These are phyloP conservation scores for Diaporthe aspalathi DNA, from an alignment of 2,329 filamentous ascomycete genomes.

Conservation along the genomic window DNA sequence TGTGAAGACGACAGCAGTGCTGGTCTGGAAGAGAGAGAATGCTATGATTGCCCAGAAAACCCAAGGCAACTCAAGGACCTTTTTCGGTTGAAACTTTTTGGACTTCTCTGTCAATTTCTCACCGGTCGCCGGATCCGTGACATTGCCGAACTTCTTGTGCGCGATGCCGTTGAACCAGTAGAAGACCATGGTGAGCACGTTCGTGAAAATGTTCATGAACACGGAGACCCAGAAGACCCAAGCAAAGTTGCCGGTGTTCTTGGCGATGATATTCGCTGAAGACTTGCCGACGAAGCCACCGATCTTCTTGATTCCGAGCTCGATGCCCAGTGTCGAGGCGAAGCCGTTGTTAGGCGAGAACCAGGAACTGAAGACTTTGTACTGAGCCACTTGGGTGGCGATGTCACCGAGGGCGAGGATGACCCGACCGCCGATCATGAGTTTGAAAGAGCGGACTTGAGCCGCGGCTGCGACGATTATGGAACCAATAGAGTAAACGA, in stretches of 20 bases:
- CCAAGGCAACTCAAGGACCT: slow-evolving; percentile 69
- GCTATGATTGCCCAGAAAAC: slow-evolving; percentile 66
- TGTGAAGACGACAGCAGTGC: slow-evolving; percentile 63
- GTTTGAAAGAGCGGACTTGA: slow-evolving; percentile 65
- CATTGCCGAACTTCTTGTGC: slow-evolving; percentile 58
- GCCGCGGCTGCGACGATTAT: slow-evolving; percentile 70
- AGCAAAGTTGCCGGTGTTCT: slow-evolving; percentile 67
- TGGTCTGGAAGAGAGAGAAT: slow-evolving; percentile 70
- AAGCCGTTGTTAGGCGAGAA: slow-evolving; percentile 72
- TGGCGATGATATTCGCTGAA: slow-evolving; percentile 69
- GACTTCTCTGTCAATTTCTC: slow-evolving; percentile 70
- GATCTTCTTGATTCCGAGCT: slow-evolving; percentile 70
- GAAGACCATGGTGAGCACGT: slow-evolving; percentile 63
- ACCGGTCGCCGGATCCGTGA: slow-evolving; percentile 66
- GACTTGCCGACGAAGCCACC: slow-evolving; percentile 70
- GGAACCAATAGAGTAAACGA: slow-evolving; percentile 67
- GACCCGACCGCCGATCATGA: slow-evolving; percentile 69
- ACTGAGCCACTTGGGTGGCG: slow-evolving; percentile 72
- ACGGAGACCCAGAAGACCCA: slow-evolving; percentile 73
- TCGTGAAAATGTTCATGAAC: slow-evolving; percentile 74
- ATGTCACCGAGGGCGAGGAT: slow-evolving; percentile 71
- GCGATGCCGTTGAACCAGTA: slow-evolving; percentile 66
- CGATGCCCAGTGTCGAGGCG: slow-evolving; percentile 69
- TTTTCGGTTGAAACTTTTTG: slow-evolving; percentile 65
- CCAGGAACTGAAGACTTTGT: slow-evolving; percentile 74